phyloP scores from a whole-genome alignment of 2,329 filamentous ascomycete species.

The Aspergillus chevalieri region DNA sequence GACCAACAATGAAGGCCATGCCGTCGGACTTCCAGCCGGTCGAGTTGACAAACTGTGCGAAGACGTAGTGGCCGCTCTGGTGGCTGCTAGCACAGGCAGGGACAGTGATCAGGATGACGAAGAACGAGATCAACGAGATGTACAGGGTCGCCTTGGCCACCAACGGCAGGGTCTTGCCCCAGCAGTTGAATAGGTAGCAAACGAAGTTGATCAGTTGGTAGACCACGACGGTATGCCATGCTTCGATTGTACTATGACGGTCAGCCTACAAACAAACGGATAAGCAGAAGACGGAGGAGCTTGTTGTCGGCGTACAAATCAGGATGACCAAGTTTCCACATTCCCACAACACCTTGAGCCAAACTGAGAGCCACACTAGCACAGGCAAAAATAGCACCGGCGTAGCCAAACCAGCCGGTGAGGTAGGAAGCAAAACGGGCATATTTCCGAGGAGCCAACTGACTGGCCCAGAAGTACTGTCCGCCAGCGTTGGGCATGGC shows the following conservation, averaged over 20 bases:
- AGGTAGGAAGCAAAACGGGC: conserved; percentile 43
- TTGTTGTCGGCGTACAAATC: conserved; percentile 39
- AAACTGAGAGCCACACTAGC: conserved; percentile 48
- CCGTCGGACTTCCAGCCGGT: conserved; percentile 45
- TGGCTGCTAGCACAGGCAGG: conserved; percentile 42
- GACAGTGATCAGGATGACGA: conserved; percentile 45
- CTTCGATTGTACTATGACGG: conserved; percentile 22
- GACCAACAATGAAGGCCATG: conserved; percentile 49
- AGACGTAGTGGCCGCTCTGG: conserved; percentile 45
- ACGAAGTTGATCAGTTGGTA: conserved; percentile 46
- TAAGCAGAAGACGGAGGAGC: neutral
- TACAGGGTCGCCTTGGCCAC: conserved; percentile 42
- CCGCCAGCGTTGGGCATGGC: conserved; percentile 48
- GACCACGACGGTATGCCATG: conserved; percentile 37
- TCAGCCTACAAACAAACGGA: conserved; percentile 5
- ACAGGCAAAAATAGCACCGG: conserved; percentile 50
- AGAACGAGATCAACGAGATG: conserved; percentile 43
- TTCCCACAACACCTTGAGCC: conserved; percentile 45
- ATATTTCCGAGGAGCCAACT: conserved; percentile 42
- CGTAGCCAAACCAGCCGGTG: conserved; percentile 49
- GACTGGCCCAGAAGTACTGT: conserved; percentile 48
- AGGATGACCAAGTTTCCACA: conserved; percentile 48
- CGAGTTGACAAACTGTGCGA: conserved; percentile 48
- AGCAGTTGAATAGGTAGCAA: conserved; percentile 46
- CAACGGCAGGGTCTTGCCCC: conserved; percentile 29